phyloP scores from a whole-genome alignment of 345 rosid species.

The Brassica juncea region DNA sequence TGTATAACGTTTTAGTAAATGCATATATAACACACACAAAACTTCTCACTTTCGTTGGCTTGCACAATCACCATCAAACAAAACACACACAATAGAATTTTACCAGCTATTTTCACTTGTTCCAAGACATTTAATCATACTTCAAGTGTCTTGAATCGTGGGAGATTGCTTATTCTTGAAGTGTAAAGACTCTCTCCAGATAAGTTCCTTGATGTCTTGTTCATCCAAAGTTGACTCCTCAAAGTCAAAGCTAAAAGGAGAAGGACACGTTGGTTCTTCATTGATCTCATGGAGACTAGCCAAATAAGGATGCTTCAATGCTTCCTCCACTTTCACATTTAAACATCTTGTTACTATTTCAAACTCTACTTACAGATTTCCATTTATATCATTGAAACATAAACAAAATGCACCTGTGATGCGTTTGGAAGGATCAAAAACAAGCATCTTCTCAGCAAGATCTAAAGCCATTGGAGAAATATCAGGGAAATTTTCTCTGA shows the following conservation, averaged over 20 bases:
- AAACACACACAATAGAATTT: conserved; percentile 11
- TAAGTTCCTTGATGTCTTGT: conserved; percentile 79
- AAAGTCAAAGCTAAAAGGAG: conserved; percentile 68
- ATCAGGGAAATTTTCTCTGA: conserved; percentile 61
- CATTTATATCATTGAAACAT: not conserved
- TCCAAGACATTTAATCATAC: not conserved
- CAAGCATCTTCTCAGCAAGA: conserved; percentile 84
- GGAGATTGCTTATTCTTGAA: conserved; percentile 49
- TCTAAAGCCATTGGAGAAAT: conserved; percentile 69
- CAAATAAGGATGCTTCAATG: conserved; percentile 70
- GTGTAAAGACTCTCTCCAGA: conserved; percentile 65
- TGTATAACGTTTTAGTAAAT: too few relatives aligned
- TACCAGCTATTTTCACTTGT: not conserved
- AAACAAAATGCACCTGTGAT: conserved; percentile 59
- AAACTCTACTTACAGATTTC: not conserved
- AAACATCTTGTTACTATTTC: not conserved
- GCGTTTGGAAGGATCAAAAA: conserved; percentile 82
- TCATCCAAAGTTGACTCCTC: conserved; percentile 67
- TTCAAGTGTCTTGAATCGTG: not conserved
- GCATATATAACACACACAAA: not conserved
- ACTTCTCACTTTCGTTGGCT: not conserved
- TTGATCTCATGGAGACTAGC: conserved; percentile 93
- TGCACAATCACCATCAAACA: conserved; percentile 1
- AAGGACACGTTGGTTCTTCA: conserved; percentile 73
- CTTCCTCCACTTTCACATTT: conserved; percentile 63